A percentile compares a stretch with the other conserved stretches of the same genome.
phyloP scores from a whole-genome alignment of 2,329 filamentous ascomycete genomes.

The Cladophialophora bantiana region DNA sequence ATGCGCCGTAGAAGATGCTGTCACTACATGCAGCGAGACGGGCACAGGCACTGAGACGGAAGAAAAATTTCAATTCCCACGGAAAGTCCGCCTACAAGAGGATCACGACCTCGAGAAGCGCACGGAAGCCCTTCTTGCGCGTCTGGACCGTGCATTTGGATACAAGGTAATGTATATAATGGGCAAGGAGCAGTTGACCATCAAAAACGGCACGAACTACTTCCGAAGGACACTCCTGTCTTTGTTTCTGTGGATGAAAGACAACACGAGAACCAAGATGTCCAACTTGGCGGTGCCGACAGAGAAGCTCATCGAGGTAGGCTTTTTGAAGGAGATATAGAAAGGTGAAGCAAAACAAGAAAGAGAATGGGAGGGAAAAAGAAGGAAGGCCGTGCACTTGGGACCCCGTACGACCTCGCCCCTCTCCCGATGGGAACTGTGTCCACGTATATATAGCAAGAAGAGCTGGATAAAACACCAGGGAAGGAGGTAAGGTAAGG shows the following conservation, averaged over 20 bases:
- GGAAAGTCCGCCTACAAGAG: neutral
- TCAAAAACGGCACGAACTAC: slow-evolving; percentile 43
- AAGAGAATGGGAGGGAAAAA: neutral
- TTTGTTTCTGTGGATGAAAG: slow-evolving; percentile 49
- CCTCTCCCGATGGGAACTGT: no score
- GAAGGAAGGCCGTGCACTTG: no score
- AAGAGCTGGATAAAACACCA: no score
- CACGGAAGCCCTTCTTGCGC: slow-evolving; percentile 42
- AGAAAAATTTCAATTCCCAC: neutral
- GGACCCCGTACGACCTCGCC: no score
- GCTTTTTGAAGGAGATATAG: slow-evolving; percentile 51
- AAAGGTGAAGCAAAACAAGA: neutral
- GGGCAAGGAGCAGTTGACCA: slow-evolving; percentile 51
- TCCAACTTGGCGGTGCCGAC: slow-evolving; percentile 47
- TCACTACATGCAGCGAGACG: slow-evolving; percentile 3
- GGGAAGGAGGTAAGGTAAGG: no score
- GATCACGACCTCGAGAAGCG: slow-evolving; percentile 6
- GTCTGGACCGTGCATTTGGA: slow-evolving; percentile 53
- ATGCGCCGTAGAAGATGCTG: neutral
- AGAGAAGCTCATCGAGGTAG: slow-evolving; percentile 51
- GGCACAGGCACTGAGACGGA: neutral
- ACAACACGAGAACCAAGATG: slow-evolving; percentile 50
- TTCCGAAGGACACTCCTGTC: slow-evolving; percentile 43
- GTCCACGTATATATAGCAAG: no score
- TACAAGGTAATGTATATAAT: slow-evolving; percentile 60